Percentiles rank a stretch among this genome's conserved stretches.
Conservation (phyloP, 768 basidiomycete genomes). For the Pisolithus tinctorius region DNA sequence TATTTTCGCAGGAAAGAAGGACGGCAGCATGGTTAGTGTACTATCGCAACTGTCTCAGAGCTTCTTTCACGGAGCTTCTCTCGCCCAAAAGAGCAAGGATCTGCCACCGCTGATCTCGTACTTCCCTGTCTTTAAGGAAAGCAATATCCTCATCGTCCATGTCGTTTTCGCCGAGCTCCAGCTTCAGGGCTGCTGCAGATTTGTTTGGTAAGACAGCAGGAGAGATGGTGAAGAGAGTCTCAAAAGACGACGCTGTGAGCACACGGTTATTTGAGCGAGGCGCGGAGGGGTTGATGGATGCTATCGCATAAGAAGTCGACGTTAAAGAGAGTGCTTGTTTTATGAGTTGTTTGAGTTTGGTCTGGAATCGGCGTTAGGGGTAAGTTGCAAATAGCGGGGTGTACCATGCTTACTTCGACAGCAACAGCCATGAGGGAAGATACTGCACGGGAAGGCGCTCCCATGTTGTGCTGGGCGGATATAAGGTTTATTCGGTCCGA, state of each 20-base stretch:
- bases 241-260: conserved; percentile 65
- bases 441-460: conserved; percentile 53
- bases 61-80: conserved; percentile 65
- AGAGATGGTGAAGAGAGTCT: conserved; percentile 69
- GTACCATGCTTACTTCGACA: conserved; percentile 49
- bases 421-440: conserved; percentile 69
- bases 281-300: conserved; percentile 60
- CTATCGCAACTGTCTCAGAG: conserved; percentile 34
- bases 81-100: conserved; percentile 69
- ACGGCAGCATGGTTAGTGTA: no score
- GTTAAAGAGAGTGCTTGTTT: conserved; percentile 75
- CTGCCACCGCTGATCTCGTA: conserved; percentile 69
- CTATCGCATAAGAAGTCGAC: conserved; percentile 67
- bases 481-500: conserved; percentile 76
- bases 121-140: conserved; percentile 56
- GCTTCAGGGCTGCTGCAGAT: conserved; percentile 69
- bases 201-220: conserved; percentile 75
- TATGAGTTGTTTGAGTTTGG: conserved; percentile 78
- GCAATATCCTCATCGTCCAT: conserved; percentile 41
- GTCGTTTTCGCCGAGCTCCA: conserved; percentile 52
- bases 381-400: not conserved
- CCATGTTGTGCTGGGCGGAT: conserved; percentile 69
- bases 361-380: conserved; percentile 32
- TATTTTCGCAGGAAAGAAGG: no score
- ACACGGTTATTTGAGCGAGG: conserved; percentile 35